Base-by-base conservation (phyloP, 352 stramenopile species). In the Phytophthora macrochlamydospora region DNA sequence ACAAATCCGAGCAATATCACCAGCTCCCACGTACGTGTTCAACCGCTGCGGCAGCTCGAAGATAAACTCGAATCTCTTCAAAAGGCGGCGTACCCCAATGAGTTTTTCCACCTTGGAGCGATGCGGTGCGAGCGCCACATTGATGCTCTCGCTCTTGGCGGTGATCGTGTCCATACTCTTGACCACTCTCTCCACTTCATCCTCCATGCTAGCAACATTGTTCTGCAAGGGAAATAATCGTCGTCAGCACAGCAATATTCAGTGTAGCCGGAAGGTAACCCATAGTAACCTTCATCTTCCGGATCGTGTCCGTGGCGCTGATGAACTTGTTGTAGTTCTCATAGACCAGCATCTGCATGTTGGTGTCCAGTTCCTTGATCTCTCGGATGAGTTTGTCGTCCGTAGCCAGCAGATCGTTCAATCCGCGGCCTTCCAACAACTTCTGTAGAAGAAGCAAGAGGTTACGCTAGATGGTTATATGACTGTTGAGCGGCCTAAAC, bases 261-360 rank as follows among this genome's bases (percentile, higher is more conserved):
- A 13, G 45, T 51, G 45, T 32, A 30, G 31, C 7, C 14, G 18
- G 18, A 24, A 24, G 18, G 18, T 24, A 24, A 24, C 18, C 18
- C 18, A 24, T 24, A 24, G 18, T 24, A 11, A 91, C 83, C 69
- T 96, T 96, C 91, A 98, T 98, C 67, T 97, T 97, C 51, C 96
- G 91, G 76, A 99, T 99, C 53, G 98, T 99, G 78, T 99, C 98
- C 1, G 98, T 99, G 35, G 98, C 98, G 69, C 93, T 97, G 69
- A 99, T 99, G 72, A 99, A 99, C 76, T 99, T 99, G 79, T 97
- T 99, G 87, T 99, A 99, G 79, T 99, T 99, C 68, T 99, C 98
- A 74, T 99, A 99, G 24, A 99, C 98, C 44, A 99, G 84, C 76
- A 98, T 99, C 82, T 99, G 98, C 97, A 99, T 99, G 54, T 98